Conservation (phyloP, 805 yeast species). For the Saccharomycopsis selenospora region DNA sequence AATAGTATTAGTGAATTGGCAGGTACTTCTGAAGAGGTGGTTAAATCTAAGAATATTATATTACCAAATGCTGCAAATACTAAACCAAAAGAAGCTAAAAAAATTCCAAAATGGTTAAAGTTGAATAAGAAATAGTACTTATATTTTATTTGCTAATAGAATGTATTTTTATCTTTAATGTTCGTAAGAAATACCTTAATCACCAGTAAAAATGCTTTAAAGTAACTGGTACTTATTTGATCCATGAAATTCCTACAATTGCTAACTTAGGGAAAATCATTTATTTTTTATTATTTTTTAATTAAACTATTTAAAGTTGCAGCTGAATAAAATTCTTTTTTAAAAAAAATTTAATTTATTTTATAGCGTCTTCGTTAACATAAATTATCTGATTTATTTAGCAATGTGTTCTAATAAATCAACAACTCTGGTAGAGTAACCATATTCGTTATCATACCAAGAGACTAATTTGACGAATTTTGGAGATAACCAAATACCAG, state of each 20-base stretch:
- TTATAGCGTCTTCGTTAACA: too few species aligned
- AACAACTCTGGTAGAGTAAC: conserved; percentile 94
- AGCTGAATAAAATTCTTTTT: too few species aligned
- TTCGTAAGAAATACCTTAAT: too few species aligned
- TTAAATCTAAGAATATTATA: background rate
- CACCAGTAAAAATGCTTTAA: too few species aligned
- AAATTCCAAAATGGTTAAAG: conserved; percentile 31
- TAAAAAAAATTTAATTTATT: too few species aligned
- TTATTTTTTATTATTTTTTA: too few species aligned
- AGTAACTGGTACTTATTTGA: too few species aligned
- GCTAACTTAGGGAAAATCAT: too few species aligned
- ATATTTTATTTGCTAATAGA: background rate
- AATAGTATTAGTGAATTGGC: conserved; percentile 11
- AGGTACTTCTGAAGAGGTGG: conserved; percentile 10
- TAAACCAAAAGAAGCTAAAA: conserved; percentile 9
- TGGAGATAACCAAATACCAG: conserved; percentile 83
- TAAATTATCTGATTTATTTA: too few species aligned
- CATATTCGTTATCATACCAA: conserved; percentile 95
- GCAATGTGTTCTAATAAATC: conserved; percentile 82
- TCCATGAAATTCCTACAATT: too few species aligned
- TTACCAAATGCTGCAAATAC: background rate
- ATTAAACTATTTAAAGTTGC: too few species aligned
- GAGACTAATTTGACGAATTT: conserved; percentile 85
- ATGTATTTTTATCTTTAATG: too few species aligned
- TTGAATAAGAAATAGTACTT: conserved; percentile 25